These are phyloP conservation scores for Suillus variegatus DNA, from an alignment of 768 basidiomycete genomes.

Conservation along the genomic window DNA sequence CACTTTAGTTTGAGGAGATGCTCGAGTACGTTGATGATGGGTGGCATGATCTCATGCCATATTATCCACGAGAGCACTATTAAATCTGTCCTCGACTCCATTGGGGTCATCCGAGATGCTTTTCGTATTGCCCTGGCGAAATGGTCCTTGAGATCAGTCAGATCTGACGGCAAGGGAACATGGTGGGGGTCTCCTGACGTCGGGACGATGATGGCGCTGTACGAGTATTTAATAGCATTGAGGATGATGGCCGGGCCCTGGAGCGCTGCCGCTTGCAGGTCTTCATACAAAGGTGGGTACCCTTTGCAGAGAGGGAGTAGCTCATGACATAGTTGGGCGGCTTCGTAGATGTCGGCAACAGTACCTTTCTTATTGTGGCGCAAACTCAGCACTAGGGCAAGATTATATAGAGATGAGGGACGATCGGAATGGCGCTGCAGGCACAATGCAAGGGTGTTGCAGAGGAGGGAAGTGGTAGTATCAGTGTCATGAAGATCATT, in stretches of 20 bases:
- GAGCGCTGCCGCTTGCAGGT: neutral
- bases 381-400: neutral
- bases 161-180: neutral
- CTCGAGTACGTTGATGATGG: neutral
- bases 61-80: neutral
- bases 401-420: neutral
- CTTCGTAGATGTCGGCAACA: too few relatives aligned
- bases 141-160: neutral
- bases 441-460: neutral
- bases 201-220: neutral
- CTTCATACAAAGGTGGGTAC: neutral
- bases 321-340: too few relatives aligned
- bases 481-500: neutral
- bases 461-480: neutral
- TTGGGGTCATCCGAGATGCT: too few relatives aligned
- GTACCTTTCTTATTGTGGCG: neutral
- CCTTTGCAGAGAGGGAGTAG: neutral
- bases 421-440: neutral
- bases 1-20: neutral
- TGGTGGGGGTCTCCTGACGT: neutral
- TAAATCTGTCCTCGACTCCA: accelerated
- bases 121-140: neutral
- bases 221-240: neutral
- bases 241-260: neutral
- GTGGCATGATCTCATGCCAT: neutral